Evolutionary conservation across 2,329 filamentous ascomycete genomes (phyloP).

Genomic region (Myriosclerotinia curreyana): DNA sequence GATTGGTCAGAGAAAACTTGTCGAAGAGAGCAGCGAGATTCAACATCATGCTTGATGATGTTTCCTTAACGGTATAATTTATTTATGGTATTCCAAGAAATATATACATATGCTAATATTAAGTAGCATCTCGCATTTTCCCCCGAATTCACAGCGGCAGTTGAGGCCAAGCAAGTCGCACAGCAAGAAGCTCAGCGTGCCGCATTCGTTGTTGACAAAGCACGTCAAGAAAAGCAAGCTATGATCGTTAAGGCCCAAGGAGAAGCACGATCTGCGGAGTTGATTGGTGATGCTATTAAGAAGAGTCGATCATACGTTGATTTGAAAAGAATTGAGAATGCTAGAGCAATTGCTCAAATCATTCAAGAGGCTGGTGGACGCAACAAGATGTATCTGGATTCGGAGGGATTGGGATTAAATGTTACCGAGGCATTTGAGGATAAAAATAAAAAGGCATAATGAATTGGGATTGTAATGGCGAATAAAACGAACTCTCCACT

Average conservation of each 20-base stretch:
- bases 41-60: slow-evolving; percentile 96
- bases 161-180: slow-evolving; percentile 71
- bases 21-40: slow-evolving; percentile 88
- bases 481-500: slow-evolving; percentile 47
- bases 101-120: slow-evolving; percentile 14
- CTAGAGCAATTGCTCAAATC: slow-evolving; percentile 80
- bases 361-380: slow-evolving; percentile 80
- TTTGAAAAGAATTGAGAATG: slow-evolving; percentile 97
- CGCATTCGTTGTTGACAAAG: slow-evolving; percentile 97
- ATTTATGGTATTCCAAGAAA: neutral
- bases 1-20: slow-evolving; percentile 88
- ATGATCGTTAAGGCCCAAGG: slow-evolving; percentile 98
- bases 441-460: slow-evolving; percentile 48
- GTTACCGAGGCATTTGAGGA: slow-evolving; percentile 57
- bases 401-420: slow-evolving; percentile 87
- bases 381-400: slow-evolving; percentile 93
- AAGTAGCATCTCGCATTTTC: slow-evolving; percentile 67
- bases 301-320: slow-evolving; percentile 97
- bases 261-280: slow-evolving; percentile 95
- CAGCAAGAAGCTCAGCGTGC: slow-evolving; percentile 95
- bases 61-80: slow-evolving; percentile 79
- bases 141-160: slow-evolving; percentile 69
- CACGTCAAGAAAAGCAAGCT: slow-evolving; percentile 98
- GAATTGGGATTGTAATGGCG: slow-evolving; percentile 25
- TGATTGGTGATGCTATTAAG: slow-evolving; percentile 99